Evolutionary conservation across 106 monocot species (phyloP).

Genomic region (Gastrodia elata): DNA sequence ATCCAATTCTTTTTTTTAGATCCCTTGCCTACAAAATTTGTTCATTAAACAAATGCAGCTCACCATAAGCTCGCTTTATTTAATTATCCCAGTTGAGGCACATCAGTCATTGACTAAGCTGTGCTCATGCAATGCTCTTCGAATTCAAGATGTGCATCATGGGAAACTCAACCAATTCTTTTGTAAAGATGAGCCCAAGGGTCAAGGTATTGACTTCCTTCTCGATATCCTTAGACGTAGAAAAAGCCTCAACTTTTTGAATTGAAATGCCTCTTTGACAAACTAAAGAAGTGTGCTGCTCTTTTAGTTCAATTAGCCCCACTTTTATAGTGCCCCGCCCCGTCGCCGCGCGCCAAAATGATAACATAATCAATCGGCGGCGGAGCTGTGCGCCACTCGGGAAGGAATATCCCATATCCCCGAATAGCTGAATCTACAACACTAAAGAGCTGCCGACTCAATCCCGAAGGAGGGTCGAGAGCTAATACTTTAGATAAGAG

Average conservation of each 20-base stretch:
- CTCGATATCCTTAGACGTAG: conserved; percentile 14
- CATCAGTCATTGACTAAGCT: conserved; percentile 14
- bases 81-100: conserved; percentile 19
- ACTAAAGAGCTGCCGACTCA: too few relatives aligned
- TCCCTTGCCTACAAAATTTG: conserved; percentile 12
- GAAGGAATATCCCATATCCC: too few relatives aligned
- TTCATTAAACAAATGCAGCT: conserved; percentile 7
- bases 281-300: conserved; percentile 7
- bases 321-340: conserved; percentile 17
- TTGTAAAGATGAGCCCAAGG: conserved; percentile 12
- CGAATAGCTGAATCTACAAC: too few relatives aligned
- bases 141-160: conserved; percentile 27
- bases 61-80: conserved; percentile 20
- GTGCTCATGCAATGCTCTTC: conserved; percentile 25
- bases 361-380: too few relatives aligned
- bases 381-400: too few relatives aligned
- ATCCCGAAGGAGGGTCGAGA: too few relatives aligned
- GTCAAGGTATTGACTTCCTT: conserved; percentile 20
- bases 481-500: too few relatives aligned
- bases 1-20: conserved; percentile 15
- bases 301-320: conserved; percentile 6
- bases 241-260: conserved; percentile 10
- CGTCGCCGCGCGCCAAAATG: too few relatives aligned
- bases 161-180: conserved; percentile 18
- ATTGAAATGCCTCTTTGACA: conserved; percentile 7